These are phyloP conservation scores for Gossypium davidsonii DNA, from an alignment of 441 rosid species.

Conservation along the genomic window DNA sequence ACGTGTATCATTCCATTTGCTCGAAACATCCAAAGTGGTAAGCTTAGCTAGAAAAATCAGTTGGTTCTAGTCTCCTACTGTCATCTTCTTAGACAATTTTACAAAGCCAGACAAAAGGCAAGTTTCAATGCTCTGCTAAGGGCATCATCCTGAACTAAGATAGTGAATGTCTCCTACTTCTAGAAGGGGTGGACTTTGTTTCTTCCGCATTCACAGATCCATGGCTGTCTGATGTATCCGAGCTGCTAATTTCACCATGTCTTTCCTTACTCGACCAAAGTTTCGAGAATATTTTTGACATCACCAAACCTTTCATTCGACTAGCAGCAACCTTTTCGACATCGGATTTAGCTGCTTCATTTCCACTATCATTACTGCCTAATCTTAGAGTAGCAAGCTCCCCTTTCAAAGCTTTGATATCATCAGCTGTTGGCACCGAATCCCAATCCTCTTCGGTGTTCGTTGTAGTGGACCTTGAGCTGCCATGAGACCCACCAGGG, in stretches of 20 bases:
- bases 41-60: constrained; percentile 19
- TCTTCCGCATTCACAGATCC: constrained; percentile 43
- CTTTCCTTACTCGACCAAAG: constrained; percentile 49
- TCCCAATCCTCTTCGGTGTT: constrained; percentile 70
- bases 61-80: constrained; percentile 23
- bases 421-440: constrained; percentile 53
- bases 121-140: background rate
- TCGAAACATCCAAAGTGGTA: constrained; percentile 12
- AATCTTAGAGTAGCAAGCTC: constrained; percentile 39
- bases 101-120: constrained; percentile 23
- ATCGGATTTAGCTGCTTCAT: constrained; percentile 22
- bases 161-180: constrained; percentile 48
- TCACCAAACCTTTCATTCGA: constrained; percentile 48
- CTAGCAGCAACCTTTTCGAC: constrained; percentile 25
- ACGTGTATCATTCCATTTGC: background rate
- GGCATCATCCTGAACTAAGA: constrained; percentile 17
- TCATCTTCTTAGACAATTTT: constrained; percentile 25
- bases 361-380: constrained; percentile 9
- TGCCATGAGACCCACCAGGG: constrained; percentile 49
- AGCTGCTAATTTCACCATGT: constrained; percentile 53
- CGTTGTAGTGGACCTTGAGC: constrained; percentile 57
- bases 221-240: constrained; percentile 61
- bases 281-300: constrained; percentile 45
- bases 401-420: constrained; percentile 49
- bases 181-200: constrained; percentile 45